These are phyloP conservation scores for Fusarium temperatum DNA, from an alignment of 2,329 filamentous ascomycete species.

Conservation along the genomic window DNA sequence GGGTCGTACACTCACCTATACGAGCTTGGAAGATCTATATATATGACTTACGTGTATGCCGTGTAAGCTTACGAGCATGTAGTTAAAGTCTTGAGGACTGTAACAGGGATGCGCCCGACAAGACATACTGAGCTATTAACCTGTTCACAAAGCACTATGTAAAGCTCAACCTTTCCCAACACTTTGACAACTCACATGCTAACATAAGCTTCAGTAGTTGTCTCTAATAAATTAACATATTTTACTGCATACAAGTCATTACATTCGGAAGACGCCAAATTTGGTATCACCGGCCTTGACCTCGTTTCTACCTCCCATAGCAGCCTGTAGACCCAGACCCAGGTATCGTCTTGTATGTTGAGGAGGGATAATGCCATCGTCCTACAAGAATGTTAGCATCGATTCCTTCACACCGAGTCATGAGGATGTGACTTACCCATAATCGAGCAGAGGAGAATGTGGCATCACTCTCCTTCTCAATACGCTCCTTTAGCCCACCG, in stretches of 20 bases:
- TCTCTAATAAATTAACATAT: constrained; percentile 7
- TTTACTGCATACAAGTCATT: constrained; percentile 37
- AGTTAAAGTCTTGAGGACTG: background rate
- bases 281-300: constrained; percentile 69
- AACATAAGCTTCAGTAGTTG: background rate
- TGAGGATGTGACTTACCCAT: constrained; percentile 70
- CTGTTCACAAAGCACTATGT: background rate
- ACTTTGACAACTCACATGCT: background rate
- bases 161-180: background rate
- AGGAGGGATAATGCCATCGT: constrained; percentile 83
- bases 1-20: background rate
- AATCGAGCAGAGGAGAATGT: constrained; percentile 87
- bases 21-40: background rate
- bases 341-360: constrained; percentile 78
- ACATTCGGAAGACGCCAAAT: constrained; percentile 89
- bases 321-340: constrained; percentile 76
- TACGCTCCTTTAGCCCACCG: constrained; percentile 80
- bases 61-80: background rate
- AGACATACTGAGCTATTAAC: too few species aligned
- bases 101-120: background rate
- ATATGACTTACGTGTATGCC: background rate
- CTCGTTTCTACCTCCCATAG: constrained; percentile 73
- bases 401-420: background rate
- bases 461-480: constrained; percentile 90
- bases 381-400: constrained; percentile 52